Base-by-base conservation (phyloP, 2,329 filamentous ascomycete species). In the Thelonectria blattea region DNA sequence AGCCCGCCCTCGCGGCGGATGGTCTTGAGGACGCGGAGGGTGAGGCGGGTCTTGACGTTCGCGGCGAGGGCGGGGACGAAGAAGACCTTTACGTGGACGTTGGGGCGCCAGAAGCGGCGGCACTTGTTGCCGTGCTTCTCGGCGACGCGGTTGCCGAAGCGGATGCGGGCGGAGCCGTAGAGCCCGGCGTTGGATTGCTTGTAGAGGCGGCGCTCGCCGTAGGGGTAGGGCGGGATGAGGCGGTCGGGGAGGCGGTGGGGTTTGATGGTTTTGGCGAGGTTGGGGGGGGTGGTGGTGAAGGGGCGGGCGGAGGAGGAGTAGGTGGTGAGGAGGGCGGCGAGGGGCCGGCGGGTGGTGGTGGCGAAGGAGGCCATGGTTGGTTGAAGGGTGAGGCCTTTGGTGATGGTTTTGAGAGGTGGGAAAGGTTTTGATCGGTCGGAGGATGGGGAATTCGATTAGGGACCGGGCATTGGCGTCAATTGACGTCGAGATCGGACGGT, bases 1-100 rank as follows among this genome's bases (percentile, higher is more conserved):
- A 99, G 82, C 8, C 95, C 93, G 61, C 94, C 94, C 63, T 90
- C 87, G 74, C 93, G 94, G 73, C 92, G 88, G 72, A 98, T 91
- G 37, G 88, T 89, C 72, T 86, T 83, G 68, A 90, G 81, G 24
- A 92, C 90, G 58, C 86, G 84, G 42, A 90, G 83, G 7, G 88
- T 91, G 58, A 94, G 81, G 62, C 88, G 84, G 41, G 91, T 83
- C 74, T 88, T 87, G 56, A 95, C 80, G 69, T 82, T 84, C 64
- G 83, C 83, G 64, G 83, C 80, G 58, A 95, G 78, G 0, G 85
- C 79, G 9, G 83, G 81, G 22, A 86, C 87, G 79, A 83, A 92
- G 58, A 95, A 83, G 30, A 83, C 82, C 78, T 91, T 91, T 57
- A 81, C 82, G 70, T 86, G 84, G 43, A 92, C 83, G 75, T 95